A percentile compares a stretch with the other conserved stretches of the same genome.
Evolutionary conservation across 1,284 basidiomycete species (phyloP).

Genomic region (Irpex lacteus): DNA sequence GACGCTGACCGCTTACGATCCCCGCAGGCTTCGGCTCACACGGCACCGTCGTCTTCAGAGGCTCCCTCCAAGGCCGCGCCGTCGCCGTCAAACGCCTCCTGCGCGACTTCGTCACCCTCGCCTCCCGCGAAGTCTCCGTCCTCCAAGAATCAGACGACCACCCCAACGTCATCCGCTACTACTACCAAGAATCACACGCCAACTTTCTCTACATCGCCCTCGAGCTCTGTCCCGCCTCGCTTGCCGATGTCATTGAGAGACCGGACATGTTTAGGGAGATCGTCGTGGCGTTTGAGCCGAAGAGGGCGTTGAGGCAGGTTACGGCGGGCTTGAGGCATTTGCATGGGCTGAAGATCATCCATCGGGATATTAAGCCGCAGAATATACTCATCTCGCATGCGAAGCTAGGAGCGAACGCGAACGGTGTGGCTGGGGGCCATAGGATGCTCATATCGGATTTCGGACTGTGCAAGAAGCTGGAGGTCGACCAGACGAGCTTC

Average conservation of each 20-base stretch:
- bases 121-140: constrained; percentile 91
- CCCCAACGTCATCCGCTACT: constrained; percentile 97
- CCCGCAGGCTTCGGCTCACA: constrained; percentile 88
- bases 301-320: constrained; percentile 86
- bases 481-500: constrained; percentile 92
- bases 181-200: constrained; percentile 91
- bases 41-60: constrained; percentile 93
- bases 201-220: constrained; percentile 98
- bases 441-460: constrained; percentile 96
- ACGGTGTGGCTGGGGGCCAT: constrained; percentile 49
- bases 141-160: constrained; percentile 97
- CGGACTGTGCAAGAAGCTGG: constrained; percentile 60
- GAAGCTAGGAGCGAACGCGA: constrained; percentile 43
- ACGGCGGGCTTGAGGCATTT: constrained; percentile 87
- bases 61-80: constrained; percentile 91
- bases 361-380: constrained; percentile 98
- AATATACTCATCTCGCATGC: constrained; percentile 90
- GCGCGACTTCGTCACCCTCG: constrained; percentile 93
- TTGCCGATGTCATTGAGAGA: constrained; percentile 89
- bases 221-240: constrained; percentile 92
- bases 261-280: constrained; percentile 66
- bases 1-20: not conserved
- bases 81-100: constrained; percentile 97
- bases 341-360: constrained; percentile 94
- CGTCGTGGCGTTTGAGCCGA: constrained; percentile 74